Evolutionary conservation across 2,329 filamentous ascomycete species (phyloP).

Genomic region (Exophiala sp.): DNA sequence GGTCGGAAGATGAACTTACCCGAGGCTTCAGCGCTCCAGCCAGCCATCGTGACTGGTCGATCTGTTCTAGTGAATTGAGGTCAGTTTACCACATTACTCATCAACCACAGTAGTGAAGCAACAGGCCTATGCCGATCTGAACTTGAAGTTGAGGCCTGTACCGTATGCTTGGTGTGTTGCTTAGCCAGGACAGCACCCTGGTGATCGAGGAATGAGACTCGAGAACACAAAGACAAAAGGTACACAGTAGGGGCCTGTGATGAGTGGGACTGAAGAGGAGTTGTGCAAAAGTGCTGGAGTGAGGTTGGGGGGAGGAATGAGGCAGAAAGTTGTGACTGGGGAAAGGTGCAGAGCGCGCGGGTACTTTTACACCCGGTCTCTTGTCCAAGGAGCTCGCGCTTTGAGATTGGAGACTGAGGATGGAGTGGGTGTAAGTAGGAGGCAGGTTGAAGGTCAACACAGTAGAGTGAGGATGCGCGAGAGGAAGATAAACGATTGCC

Average conservation of each 20-base stretch:
- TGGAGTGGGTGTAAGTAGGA: no score
- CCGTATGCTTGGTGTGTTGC: neutral
- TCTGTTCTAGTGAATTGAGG: neutral
- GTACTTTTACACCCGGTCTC: neutral
- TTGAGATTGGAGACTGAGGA: neutral
- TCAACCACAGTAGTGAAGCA: neutral
- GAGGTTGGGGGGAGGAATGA: neutral
- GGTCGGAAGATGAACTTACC: neutral
- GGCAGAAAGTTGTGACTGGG: neutral
- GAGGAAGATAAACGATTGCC: neutral
- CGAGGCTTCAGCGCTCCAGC: neutral
- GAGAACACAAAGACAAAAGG: neutral
- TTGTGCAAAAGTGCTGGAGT: neutral
- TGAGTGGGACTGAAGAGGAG: neutral
- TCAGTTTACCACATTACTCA: neutral
- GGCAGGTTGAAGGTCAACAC: neutral
- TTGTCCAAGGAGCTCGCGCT: neutral
- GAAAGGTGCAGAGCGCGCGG: neutral
- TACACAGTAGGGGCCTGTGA: neutral
- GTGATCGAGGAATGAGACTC: neutral
- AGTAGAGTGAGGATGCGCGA: neutral
- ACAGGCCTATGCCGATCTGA: neutral
- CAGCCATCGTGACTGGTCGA: neutral
- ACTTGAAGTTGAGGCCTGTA: neutral
- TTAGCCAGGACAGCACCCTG: neutral